Evolutionary conservation across 805 yeast species (phyloP).

Genomic region (Cyberlindnera xylosilytica): DNA sequence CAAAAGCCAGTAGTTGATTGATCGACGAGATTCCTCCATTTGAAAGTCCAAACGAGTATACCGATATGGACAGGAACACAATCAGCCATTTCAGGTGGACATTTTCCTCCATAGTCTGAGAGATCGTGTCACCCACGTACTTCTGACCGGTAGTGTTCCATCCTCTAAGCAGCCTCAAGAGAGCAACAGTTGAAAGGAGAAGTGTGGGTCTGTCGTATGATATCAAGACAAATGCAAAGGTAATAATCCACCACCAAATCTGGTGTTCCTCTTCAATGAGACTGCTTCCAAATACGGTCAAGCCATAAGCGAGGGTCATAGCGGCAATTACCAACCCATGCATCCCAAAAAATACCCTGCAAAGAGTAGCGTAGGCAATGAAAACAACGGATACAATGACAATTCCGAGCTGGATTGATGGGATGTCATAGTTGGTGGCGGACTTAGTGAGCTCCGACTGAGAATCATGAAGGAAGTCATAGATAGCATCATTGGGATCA

Average conservation of each 20-base stretch:
- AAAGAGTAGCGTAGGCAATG: conserved; percentile 7
- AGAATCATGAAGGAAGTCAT: conserved; percentile 26
- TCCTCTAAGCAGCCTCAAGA: conserved; percentile 62
- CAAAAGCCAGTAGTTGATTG: conserved; percentile 37
- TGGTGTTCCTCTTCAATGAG: conserved; percentile 95
- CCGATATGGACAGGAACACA: conserved; percentile 36
- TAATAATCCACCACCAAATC: conserved; percentile 80
- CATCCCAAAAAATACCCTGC: conserved; percentile 4
- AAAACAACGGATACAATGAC: conserved; percentile 20
- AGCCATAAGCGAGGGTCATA: conserved; percentile 39
- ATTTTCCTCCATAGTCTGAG: conserved; percentile 37
- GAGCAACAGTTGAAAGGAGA: conserved; percentile 17
- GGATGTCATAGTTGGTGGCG: conserved; percentile 71
- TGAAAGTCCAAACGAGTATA: conserved; percentile 26
- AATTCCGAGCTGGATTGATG: conserved; percentile 38
- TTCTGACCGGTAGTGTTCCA: conserved; percentile 95
- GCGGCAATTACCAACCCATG: conserved; percentile 9
- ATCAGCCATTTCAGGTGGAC: conserved; percentile 45
- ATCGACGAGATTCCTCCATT: conserved; percentile 25
- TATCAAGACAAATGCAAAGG: conserved; percentile 19
- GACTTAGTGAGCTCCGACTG: conserved; percentile 52
- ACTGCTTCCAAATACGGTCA: conserved; percentile 79
- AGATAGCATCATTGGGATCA: conserved; percentile 14
- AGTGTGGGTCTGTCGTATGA: conserved; percentile 12
- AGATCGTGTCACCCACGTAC: conserved; percentile 49